Evolutionary conservation across 75 land plant species (phyloP), one percentile per base, ranked within the genome.

Genomic region (Selaginella moellendorffii): DNA sequence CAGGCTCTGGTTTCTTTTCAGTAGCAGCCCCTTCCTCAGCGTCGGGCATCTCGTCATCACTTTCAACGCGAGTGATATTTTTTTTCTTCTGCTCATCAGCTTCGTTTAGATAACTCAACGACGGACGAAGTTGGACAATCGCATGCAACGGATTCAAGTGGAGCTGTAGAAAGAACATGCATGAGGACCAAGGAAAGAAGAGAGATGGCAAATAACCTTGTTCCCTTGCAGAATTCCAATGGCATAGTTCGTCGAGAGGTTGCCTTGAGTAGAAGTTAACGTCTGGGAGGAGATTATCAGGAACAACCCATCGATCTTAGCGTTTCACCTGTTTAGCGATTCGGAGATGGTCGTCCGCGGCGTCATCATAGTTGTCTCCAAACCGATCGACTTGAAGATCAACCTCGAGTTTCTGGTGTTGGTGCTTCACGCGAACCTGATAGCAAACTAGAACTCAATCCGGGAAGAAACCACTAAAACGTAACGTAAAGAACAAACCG

Each of bases 91-190:
- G 69, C 30, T 24, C 66, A 70, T 69, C 77, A 64, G 59, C 67
- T 42, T 69, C 68, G 65, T 79, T 72, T 18, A 82, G 67, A 65
- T 80, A 67, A 24, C 63, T 66, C 77, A 81, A 63, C 29, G 78
- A 80, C 20, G 91, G 83, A 54, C 87, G 87, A 26, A 90, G 77
- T 66, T 86, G 96, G 60, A 86, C 85, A 51, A 87, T 79, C 64
- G 91, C 84, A 74, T 86, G 77, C 53, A 90, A 51, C 42, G 91
- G 90, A 72, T 82, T 85, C 70, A 90, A 68, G 75, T 83, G 77
- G 62, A 90, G 61, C 96, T 89, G 84, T 74, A 74, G 64, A 56
- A 56, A 56, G 24, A 9, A 18, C 52, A 10, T 46, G 60, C 52
- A 53, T 54, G 68, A 27, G 28, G 12, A 25, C 26, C 63, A 66